Evolutionary conservation across 768 basidiomycete species (phyloP).

Genomic region (Leccinum disarticulatum): DNA sequence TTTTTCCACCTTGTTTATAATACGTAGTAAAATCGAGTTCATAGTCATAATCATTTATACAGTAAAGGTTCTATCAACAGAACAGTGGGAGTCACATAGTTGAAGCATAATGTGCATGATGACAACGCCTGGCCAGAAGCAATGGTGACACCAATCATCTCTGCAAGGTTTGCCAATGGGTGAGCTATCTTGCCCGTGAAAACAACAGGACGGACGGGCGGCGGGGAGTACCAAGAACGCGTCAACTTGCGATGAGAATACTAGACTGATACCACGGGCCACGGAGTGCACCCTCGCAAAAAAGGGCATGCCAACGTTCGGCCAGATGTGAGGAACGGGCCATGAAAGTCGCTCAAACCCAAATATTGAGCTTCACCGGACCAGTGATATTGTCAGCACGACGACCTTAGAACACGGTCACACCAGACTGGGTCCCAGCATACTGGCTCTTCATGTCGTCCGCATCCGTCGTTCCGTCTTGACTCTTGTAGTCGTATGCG

Average conservation of each 20-base stretch:
- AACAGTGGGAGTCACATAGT: conserved; percentile 14
- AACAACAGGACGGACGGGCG: conserved; percentile 2
- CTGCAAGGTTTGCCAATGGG: conserved; percentile 4
- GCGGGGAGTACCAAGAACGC: conserved; percentile 5
- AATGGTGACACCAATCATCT: not conserved
- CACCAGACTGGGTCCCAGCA: conserved; percentile 78
- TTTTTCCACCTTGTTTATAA: conserved; percentile 1
- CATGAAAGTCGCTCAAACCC: conserved; percentile 14
- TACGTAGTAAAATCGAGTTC: not conserved
- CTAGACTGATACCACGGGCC: conserved; percentile 11
- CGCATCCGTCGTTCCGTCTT: conserved; percentile 74
- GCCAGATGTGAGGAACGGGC: conserved; percentile 5
- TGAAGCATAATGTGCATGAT: conserved; percentile 26
- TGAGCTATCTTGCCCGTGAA: conserved; percentile 4
- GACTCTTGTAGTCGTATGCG: conserved; percentile 83
- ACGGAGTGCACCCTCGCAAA: conserved; percentile 7
- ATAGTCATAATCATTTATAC: conserved; percentile 25
- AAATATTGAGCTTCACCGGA: conserved; percentile 8
- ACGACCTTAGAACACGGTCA: conserved; percentile 72
- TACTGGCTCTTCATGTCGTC: conserved; percentile 92
- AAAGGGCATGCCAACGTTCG: conserved; percentile 11
- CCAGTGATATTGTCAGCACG: conserved; percentile 3
- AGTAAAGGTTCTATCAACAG: conserved; percentile 10
- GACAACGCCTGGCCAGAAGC: conserved; percentile 7
- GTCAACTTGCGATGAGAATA: conserved; percentile 13